Conservation (phyloP, 2,329 filamentous ascomycete species). For the Phialophora tarda region DNA sequence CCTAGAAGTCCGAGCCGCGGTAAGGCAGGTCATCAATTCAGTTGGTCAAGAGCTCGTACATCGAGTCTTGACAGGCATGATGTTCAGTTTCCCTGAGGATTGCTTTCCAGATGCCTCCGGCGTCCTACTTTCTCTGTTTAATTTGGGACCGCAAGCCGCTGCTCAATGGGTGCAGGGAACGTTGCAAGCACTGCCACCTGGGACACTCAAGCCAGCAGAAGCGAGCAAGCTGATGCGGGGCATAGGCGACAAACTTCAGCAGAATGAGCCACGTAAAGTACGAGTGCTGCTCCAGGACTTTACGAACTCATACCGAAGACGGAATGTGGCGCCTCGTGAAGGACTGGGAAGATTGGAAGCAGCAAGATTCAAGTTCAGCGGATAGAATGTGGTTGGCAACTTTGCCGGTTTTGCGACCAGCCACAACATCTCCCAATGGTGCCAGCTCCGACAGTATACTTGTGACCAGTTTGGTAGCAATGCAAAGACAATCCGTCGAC, state of each 20-base stretch:
- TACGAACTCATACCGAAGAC: slow-evolving; percentile 87
- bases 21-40: slow-evolving; percentile 71
- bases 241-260: slow-evolving; percentile 76
- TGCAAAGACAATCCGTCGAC: neutral
- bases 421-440: neutral
- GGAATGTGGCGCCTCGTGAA: slow-evolving; percentile 94
- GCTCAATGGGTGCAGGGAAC: slow-evolving; percentile 83
- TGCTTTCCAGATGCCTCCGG: slow-evolving; percentile 95
- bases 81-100: slow-evolving; percentile 96
- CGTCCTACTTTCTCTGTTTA: slow-evolving; percentile 86
- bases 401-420: neutral
- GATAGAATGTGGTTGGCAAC: slow-evolving; percentile 45
- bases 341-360: slow-evolving; percentile 87
- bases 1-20: slow-evolving; percentile 71
- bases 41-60: slow-evolving; percentile 83
- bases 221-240: slow-evolving; percentile 79
- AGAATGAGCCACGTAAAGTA: slow-evolving; percentile 76
- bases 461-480: neutral
- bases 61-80: slow-evolving; percentile 93
- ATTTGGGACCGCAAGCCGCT: slow-evolving; percentile 80
- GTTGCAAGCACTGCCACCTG: slow-evolving; percentile 79
- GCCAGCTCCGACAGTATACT: neutral
- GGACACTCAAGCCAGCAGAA: slow-evolving; percentile 79
- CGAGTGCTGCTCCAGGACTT: slow-evolving; percentile 91
- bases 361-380: slow-evolving; percentile 79